Conservation (phyloP, 768 basidiomycete species). For the Pulveroboletus ravenelii region DNA sequence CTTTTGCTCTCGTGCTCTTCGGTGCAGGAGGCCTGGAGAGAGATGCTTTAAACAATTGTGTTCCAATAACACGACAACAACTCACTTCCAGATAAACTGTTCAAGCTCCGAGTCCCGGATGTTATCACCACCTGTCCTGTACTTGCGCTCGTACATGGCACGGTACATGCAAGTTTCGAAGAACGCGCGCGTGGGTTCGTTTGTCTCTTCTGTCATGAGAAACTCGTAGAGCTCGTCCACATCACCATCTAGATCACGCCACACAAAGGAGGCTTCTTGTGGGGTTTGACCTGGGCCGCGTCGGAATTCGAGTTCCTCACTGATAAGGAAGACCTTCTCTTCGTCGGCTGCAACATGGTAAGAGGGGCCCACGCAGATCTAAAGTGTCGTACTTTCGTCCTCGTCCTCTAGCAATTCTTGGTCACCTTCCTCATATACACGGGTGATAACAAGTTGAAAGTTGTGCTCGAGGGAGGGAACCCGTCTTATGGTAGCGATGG, state of each 20-base stretch:
- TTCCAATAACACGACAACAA: constrained; percentile 10
- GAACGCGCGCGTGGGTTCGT: constrained; percentile 72
- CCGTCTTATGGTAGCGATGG: constrained; percentile 89
- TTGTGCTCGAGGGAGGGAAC: constrained; percentile 71
- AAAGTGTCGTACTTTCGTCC: constrained; percentile 65
- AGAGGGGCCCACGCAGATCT: neutral
- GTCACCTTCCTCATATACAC: constrained; percentile 96
- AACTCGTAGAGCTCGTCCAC: constrained; percentile 94
- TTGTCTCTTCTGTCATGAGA: constrained; percentile 72
- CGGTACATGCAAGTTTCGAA: constrained; percentile 94
- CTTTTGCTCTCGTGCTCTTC: constrained; percentile 16
- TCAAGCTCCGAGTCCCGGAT: constrained; percentile 64
- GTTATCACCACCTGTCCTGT: constrained; percentile 64
- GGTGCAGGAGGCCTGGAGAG: constrained; percentile 22
- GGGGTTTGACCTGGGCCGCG: constrained; percentile 64
- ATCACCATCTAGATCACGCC: constrained; percentile 90
- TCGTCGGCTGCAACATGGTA: constrained; percentile 66
- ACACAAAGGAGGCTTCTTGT: constrained; percentile 78
- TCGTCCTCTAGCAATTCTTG: constrained; percentile 93
- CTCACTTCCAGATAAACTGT: constrained; percentile 80
- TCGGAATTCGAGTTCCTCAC: constrained; percentile 85
- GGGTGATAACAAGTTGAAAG: constrained; percentile 91
- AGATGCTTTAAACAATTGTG: neutral
- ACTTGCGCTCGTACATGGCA: constrained; percentile 95
- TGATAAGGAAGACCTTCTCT: constrained; percentile 88